These are phyloP conservation scores for Camelina neglecta DNA, from an alignment of 345 rosid genomes.

Conservation along the genomic window DNA sequence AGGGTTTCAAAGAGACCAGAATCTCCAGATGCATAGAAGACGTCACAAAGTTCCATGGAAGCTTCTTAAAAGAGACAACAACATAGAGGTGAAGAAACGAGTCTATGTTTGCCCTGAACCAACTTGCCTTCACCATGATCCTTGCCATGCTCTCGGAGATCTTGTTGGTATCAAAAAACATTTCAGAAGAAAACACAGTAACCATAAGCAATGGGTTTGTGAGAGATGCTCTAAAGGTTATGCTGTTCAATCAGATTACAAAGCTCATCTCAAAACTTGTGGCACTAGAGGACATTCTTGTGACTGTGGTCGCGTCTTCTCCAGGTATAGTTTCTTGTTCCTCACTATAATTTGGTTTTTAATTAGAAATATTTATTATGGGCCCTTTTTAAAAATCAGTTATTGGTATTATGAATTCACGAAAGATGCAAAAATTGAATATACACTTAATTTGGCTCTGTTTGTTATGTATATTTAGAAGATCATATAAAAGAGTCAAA, in stretches of 20 bases:
- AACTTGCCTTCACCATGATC: conserved; percentile 80
- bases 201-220: conserved; percentile 83
- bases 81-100: conserved; percentile 67
- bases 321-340: conserved; percentile 58
- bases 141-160: conserved; percentile 86
- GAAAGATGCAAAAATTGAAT: conserved; percentile 4
- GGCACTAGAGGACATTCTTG: conserved; percentile 91
- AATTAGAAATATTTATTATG: conserved; percentile 10
- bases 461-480: conserved; percentile 20
- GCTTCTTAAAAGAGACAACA: conserved; percentile 72
- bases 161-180: conserved; percentile 88
- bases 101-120: conserved; percentile 86
- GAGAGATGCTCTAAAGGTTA: conserved; percentile 80
- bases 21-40: conserved; percentile 87
- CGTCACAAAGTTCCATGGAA: conserved; percentile 93
- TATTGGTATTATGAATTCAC: conserved; percentile 11
- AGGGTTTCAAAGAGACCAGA: conserved; percentile 90
- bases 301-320: conserved; percentile 91
- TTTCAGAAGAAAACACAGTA: conserved; percentile 78
- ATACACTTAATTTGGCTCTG: conserved; percentile 20
- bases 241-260: conserved; percentile 89
- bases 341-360: conserved; percentile 1
- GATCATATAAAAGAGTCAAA: conserved; percentile 18
- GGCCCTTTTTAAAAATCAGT: conserved; percentile 4
- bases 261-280: conserved; percentile 89